phyloP scores from a whole-genome alignment of 2,329 filamentous ascomycete species.

The Curvularia spicifera region DNA sequence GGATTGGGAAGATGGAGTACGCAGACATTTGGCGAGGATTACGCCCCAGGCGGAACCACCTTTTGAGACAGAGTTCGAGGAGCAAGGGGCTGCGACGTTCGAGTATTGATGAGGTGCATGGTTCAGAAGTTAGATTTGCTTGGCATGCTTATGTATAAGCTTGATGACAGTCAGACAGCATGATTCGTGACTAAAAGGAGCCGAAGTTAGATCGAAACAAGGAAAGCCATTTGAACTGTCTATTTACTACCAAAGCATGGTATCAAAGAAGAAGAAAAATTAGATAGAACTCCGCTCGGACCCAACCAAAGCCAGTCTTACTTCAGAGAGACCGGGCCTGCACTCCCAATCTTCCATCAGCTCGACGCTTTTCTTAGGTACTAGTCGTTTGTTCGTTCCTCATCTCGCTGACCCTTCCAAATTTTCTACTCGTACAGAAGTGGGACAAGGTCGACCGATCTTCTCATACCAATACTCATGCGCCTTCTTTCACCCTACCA shows the following conservation, averaged over 20 bases:
- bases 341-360: constrained; percentile 35
- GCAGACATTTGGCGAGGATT: constrained; percentile 80
- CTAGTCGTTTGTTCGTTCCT: constrained; percentile 8
- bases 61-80: constrained; percentile 66
- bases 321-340: constrained; percentile 32
- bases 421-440: constrained; percentile 32
- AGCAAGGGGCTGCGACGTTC: constrained; percentile 19
- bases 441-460: not conserved
- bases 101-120: constrained; percentile 23
- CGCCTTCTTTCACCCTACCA: constrained; percentile 1
- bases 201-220: not conserved
- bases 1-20: constrained; percentile 80
- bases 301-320: not conserved
- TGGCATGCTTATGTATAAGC: not conserved
- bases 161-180: not conserved
- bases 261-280: not conserved
- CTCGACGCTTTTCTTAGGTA: constrained; percentile 1
- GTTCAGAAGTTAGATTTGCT: not conserved
- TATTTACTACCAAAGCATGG: constrained; percentile 4
- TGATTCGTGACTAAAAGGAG: too few relatives aligned
- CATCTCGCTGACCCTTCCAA: constrained; percentile 9
- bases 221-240: constrained; percentile 2
- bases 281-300: not conserved
- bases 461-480: constrained; percentile 11
- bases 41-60: constrained; percentile 83